Base-by-base conservation (phyloP, 331 rosid genomes). In the Acacia concinna region DNA sequence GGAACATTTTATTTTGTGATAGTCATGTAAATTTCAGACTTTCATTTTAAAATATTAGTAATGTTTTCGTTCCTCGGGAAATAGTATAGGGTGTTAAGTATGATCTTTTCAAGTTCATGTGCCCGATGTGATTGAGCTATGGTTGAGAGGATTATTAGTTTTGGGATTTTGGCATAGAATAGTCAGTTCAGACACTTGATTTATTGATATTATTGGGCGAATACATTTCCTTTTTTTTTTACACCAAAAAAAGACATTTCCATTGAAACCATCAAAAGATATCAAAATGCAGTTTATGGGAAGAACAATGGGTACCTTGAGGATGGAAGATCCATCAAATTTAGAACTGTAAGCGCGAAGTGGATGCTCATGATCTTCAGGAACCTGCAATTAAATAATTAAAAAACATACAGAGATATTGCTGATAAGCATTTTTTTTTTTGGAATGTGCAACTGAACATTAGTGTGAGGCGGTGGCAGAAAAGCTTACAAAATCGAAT, bases 241-340 rank as follows among this genome's bases (percentile, higher is more conserved):
- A n/a, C n/a, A n/a, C n/a, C n/a, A n/a, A n/a, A n/a, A n/a, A n/a
- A n/a, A n/a, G 20, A 78, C 6, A 9, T n/a, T 78, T 17, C 38
- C 59, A 69, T 38, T 25, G 51, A 37, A 66, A 74, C 12, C 32
- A 59, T 21, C 2, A n/a, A 73, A 43, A 37, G 63, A 44, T 59
- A 13, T 8, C 37, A 23, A 34, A 60, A 2, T 56, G 2, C n/a
- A 68, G 2, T 35, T 54, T 28, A 21, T 28, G 44, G 20, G 20
- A 83, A 62, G 79, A 67, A 63, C 34, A 2, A 77, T 54, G 74
- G 64, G 56, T 86, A 96, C 99, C 98, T 91, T 88, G 20, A 93
- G 91, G 69, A 87, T 77, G 30, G 97, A 81, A 71, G 98, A 85
- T 37, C 85, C 91, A n/a, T 91, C 97, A 81, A 76, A 82, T 74